A percentile compares a stretch with the other conserved stretches of the same genome.
phyloP scores from a whole-genome alignment of 140 eudicot species.

The Senecio squalidus region DNA sequence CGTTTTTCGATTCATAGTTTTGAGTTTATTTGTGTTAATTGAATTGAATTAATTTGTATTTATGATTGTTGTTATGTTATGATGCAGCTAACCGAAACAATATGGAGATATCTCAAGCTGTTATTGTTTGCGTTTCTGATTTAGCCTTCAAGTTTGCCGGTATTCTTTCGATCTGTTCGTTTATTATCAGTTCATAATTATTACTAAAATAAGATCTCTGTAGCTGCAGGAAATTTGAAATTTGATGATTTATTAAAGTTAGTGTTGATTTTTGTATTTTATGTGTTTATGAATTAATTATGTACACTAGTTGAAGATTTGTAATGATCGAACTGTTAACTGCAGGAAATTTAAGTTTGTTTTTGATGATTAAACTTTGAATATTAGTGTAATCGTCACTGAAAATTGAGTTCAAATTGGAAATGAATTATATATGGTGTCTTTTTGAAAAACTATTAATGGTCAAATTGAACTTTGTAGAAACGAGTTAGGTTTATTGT shows the following conservation, averaged over 20 bases:
- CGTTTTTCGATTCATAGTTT: neutral
- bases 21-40: neutral
- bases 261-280: neutral
- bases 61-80: neutral
- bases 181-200: neutral
- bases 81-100: slow-evolving; percentile 50
- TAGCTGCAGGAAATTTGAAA: neutral
- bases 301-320: too few relatives aligned
- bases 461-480: neutral
- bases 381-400: slow-evolving; percentile 1
- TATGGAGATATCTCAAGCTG: slow-evolving; percentile 70
- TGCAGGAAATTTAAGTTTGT: too few relatives aligned
- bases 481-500: neutral
- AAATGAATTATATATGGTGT: neutral
- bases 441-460: neutral
- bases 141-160: slow-evolving; percentile 89
- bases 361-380: neutral
- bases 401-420: neutral
- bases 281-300: neutral
- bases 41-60: neutral
- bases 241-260: neutral
- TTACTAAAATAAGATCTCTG: neutral
- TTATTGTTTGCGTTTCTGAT: slow-evolving; percentile 70
- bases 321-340: too few relatives aligned
- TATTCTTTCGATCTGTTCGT: slow-evolving; percentile 12